Base-by-base conservation (phyloP, 345 rosid genomes). In the Eucalyptus decipiens region DNA sequence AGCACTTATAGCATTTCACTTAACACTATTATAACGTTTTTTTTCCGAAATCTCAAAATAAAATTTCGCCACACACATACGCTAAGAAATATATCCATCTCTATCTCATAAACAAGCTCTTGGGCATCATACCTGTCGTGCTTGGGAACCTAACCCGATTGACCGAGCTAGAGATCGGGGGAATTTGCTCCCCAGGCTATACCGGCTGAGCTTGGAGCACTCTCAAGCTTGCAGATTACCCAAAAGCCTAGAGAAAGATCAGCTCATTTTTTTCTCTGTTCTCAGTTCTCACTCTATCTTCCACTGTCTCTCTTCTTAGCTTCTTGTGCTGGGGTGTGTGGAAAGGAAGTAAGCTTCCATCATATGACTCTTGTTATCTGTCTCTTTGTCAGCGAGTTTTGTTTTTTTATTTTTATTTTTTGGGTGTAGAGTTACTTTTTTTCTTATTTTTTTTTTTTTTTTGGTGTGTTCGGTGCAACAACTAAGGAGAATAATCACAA, bases 161-260 rank as follows among this genome's bases (percentile, higher is more conserved):
- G 87, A 96, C 97, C 11, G 96, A 95, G 89, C 88, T 96, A 86
- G 98, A 96, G 92, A 95, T 96, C 97, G 97, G 15, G 99, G 96
- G 52, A 97, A 97, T 91, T 90, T 88, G 80, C 95, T 97, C 87
- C 56, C 90, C 6, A 98, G 97, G 17, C 49, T 28, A 95, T 96
- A 50, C 99, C 98, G 8, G 89, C 90, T 19, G 94, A 93, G 86
- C 34, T 96, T 49, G 97, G 98, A 60, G 90, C 86, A 12, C 95
- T 96, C 72, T 91, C 94, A 32, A 89, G 98, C 91, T 91, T 96
- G 91, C 99, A 96, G 92, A 96, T 97, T 90, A 95, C 96, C 67
- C 85, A 96, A 90, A 97, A 97, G 0, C n/a, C 67, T 60, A 60
- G 30, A 60, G 67, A 60, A 60, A 60, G 67, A 60, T 60, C 67